Base-by-base conservation (phyloP, 2,329 filamentous ascomycete genomes). In the Keithomyces neogunnii region DNA sequence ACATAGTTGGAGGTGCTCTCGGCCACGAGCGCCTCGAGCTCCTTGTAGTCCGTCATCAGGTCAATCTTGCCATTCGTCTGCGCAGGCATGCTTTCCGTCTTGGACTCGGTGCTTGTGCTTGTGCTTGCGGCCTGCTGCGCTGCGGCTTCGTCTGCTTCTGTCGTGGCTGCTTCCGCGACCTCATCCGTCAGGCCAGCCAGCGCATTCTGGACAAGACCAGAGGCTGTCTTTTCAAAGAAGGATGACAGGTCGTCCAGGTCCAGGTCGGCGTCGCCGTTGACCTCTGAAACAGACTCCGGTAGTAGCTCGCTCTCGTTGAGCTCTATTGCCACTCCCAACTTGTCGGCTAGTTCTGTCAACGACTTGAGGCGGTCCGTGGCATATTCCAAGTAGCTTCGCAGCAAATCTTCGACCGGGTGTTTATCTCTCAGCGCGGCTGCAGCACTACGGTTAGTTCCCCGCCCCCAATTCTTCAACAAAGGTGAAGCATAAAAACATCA, bases 1-100 rank as follows among this genome's bases (percentile, higher is more conserved):
- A 73, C 71, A 49, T 73, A 73, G 51, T 73, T 69, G 8, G 68
- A 69, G 1, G 71, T 73, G 55, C 70, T 73, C 55, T 72, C 69
- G 0, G 69, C 70, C 9, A 73, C 70, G 28, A 73, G 59, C 6
- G 71, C 71, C 53, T 72, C 67, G 5, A 73, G 60, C 42, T 73
- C 70, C 53, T 73, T 69, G 48, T 71, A 70, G 51, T 73, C 69
- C 6, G 64, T 69, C 53, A 62, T 63, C 40, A 63, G 50, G 40
- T 68, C 64, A 38, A 63, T 55, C 55, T 66, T 66, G 45, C 60
- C 60, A 26, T 62, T 66, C 2, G 61, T 60, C 39, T 63, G 62
- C 7, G 60, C 56, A 3, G 60, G 47, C 1, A 56, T 45, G 6
- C 55, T 48, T 32, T 61, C 56, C 38, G 59, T 33, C 48, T 64